A percentile compares a stretch with the other conserved stretches of the same genome.
Evolutionary conservation across 2,329 filamentous ascomycete genomes (phyloP).

Genomic region (Sclerotiophoma versabilis): DNA sequence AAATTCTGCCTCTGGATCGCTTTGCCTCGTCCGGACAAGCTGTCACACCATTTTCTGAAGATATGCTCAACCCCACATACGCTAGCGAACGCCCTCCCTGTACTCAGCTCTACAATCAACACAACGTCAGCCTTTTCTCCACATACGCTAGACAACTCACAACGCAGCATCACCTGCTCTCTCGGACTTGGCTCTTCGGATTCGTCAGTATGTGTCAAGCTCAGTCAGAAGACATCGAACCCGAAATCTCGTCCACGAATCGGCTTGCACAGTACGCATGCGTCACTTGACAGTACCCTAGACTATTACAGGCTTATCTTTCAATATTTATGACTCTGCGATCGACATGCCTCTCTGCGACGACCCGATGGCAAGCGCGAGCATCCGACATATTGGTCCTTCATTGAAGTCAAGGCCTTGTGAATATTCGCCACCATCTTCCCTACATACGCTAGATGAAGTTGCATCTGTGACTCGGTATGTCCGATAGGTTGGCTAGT

Average conservation of each 20-base stretch:
- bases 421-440: constrained; percentile 22
- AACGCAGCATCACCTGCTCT: constrained; percentile 18
- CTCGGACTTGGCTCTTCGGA: constrained; percentile 1
- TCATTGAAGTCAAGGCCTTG: not conserved
- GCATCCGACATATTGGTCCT: constrained; percentile 5
- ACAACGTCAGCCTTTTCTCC: constrained; percentile 32
- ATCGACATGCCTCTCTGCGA: constrained; percentile 13
- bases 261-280: constrained; percentile 3
- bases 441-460: constrained; percentile 25
- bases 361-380: constrained; percentile 15
- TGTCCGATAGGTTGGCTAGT: constrained; percentile 16
- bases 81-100: constrained; percentile 29
- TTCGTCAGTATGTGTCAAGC: constrained; percentile 22
- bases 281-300: not conserved
- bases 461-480: constrained; percentile 6
- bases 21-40: constrained; percentile 30
- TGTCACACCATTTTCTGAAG: constrained; percentile 20
- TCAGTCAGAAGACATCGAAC: constrained; percentile 22
- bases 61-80: constrained; percentile 38
- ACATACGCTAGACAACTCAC: constrained; percentile 42
- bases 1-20: constrained; percentile 18
- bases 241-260: constrained; percentile 18
- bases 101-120: constrained; percentile 25
- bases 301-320: constrained; percentile 2
- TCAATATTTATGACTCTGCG: not conserved